These are phyloP conservation scores for Saprolegnia diclina DNA, from an alignment of 352 stramenopile species.

Conservation along the genomic window DNA sequence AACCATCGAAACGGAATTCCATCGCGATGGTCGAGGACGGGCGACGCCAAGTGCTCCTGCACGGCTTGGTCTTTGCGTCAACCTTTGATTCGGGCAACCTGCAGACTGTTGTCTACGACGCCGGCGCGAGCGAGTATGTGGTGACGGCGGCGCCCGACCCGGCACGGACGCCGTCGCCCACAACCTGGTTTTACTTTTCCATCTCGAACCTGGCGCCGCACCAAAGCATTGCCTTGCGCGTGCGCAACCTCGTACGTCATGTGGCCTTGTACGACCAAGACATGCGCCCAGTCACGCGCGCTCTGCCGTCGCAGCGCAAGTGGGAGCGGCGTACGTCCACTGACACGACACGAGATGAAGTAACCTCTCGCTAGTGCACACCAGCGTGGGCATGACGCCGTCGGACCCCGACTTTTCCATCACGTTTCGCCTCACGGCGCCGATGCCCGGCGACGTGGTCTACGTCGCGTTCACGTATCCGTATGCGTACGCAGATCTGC, in stretches of 20 bases:
- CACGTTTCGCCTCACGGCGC: constrained; percentile 43
- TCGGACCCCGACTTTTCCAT: constrained; percentile 32
- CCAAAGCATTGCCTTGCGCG: constrained; percentile 29
- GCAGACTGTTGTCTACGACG: constrained; percentile 25
- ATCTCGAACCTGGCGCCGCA: not conserved
- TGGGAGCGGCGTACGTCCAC: constrained; percentile 8
- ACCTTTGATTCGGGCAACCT: constrained; percentile 41
- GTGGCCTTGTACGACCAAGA: constrained; percentile 33
- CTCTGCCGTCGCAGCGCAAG: constrained; percentile 33
- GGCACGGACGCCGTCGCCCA: constrained; percentile 43
- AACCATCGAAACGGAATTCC: not conserved
- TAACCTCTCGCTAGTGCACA: too few relatives aligned
- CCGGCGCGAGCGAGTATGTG: constrained; percentile 18
- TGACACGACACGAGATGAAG: too few relatives aligned
- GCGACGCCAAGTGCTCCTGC: constrained; percentile 6
- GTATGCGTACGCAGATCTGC: constrained; percentile 54
- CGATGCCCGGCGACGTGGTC: constrained; percentile 39
- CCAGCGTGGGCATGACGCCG: not conserved
- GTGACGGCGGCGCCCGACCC: constrained; percentile 37
- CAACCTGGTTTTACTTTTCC: constrained; percentile 44
- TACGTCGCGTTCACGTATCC: constrained; percentile 71
- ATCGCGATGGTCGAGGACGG: not conserved
- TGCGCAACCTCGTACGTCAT: constrained; percentile 46
- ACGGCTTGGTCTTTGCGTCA: constrained; percentile 36
- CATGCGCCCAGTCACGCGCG: constrained; percentile 35